Evolutionary conservation across 2,329 filamentous ascomycete genomes (phyloP), one percentile per base, ranked within the genome.

Genomic region (Trichoderma gracile): DNA sequence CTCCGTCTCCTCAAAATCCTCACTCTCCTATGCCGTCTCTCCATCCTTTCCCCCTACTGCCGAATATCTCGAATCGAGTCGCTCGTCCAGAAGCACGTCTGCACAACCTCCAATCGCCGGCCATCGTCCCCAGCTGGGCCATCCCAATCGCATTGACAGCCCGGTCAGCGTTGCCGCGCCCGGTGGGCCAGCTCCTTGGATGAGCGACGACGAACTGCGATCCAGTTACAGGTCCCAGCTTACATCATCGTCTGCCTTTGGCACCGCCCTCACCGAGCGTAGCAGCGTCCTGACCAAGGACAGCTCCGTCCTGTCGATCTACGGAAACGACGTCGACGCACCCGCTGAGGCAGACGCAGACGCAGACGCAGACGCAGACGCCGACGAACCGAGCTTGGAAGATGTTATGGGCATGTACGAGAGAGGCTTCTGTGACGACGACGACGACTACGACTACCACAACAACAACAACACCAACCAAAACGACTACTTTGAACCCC

Each of bases 271-370:
- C n/a, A 96, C 92, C 1, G 91, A 94, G 73, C 84, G 91, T 67
- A 96, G 91, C 75, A 97, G 93, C 72, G 82, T 95, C 56, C 75
- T 89, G 68, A 95, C 92, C 3, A 92, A 91, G 70, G 86, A 87
- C 66, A 96, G 90, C 79, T 93, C 90, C 1, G 82, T 88, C 60
- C 89, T 78, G 78, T 95, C 81, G 67, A 83, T 82, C 76, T 75
- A 79, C 74, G 58, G 57, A 9, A 40, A 49, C 53, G 38, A 38
- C 3, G 33, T 23, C n/a, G 47, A 61, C 25, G 33, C 27, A 49
- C 45, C n/a, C n/a, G n/a, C n/a, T n/a, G n/a, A 85, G 87, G 84
- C 46, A 42, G 17, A 19, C 17, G 45, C 47, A 19, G 85, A 87
- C 68, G 84, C 38, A 42, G 23, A 19, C 17, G 45, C 47, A 15